These are phyloP conservation scores for Cymodocea nodosa DNA, from an alignment of 116 monocot genomes.

Conservation along the genomic window DNA sequence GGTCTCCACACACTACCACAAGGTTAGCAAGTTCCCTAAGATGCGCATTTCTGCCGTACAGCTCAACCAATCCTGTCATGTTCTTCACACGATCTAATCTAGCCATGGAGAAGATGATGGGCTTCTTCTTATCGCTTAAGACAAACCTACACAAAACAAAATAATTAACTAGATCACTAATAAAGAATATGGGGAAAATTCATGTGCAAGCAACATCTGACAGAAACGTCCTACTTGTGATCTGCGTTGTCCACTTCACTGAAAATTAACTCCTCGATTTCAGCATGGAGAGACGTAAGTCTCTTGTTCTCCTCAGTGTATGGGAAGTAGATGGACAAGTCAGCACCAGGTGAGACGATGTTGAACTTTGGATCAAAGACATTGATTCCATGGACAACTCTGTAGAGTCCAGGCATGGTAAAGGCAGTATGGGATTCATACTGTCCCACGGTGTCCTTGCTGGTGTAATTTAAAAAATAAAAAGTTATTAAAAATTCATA, in stretches of 20 bases:
- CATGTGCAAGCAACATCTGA: not conserved
- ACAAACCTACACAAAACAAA: constrained; percentile 16
- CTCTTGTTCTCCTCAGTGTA: constrained; percentile 20
- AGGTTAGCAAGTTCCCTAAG: constrained; percentile 52
- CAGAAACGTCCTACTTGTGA: not conserved
- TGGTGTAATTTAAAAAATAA: constrained; percentile 1
- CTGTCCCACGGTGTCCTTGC: constrained; percentile 32
- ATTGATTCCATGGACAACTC: constrained; percentile 32
- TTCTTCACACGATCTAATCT: constrained; percentile 72
- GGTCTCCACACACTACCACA: constrained; percentile 63
- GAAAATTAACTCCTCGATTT: constrained; percentile 31
- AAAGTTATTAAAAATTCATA: too few species aligned
- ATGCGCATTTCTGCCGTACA: constrained; percentile 38
- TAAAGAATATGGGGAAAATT: too few species aligned
- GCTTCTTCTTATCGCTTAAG: constrained; percentile 46
- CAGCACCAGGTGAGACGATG: constrained; percentile 21
- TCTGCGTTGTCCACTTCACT: constrained; percentile 14
- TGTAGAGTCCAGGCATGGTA: constrained; percentile 31
- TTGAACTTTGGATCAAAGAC: constrained; percentile 30
- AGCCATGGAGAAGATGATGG: constrained; percentile 74
- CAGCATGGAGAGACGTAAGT: constrained; percentile 25
- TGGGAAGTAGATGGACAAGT: constrained; percentile 35
- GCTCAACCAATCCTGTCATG: constrained; percentile 59
- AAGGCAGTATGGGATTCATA: constrained; percentile 22
- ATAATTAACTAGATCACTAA: not conserved